Conservation (phyloP, 306 rosid genomes). For the Corylus avellana region DNA sequence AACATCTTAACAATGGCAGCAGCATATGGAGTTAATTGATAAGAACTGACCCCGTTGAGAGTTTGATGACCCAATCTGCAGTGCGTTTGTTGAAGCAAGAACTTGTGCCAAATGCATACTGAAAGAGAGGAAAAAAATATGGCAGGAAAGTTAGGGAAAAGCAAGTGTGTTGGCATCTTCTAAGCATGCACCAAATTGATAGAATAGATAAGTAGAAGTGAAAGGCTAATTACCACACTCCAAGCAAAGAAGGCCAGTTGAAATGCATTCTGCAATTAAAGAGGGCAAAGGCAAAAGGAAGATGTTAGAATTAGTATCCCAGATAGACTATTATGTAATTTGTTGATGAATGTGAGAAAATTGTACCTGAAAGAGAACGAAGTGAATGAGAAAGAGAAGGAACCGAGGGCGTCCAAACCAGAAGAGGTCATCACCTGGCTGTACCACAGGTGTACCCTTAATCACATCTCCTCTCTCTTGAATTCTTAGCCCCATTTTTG, state of each 20-base stretch:
- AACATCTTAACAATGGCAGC: neutral
- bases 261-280: conserved; percentile 65
- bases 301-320: neutral
- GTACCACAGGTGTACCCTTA: conserved; percentile 72
- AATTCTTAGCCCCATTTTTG: conserved; percentile 66
- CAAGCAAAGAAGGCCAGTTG: conserved; percentile 76
- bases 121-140: conserved; percentile 22
- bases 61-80: conserved; percentile 49
- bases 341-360: neutral
- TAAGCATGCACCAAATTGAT: neutral
- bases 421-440: conserved; percentile 71
- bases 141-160: conserved; percentile 11
- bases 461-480: conserved; percentile 71
- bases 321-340: neutral
- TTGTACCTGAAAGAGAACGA: conserved; percentile 74
- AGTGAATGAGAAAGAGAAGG: conserved; percentile 65
- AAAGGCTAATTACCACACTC: conserved; percentile 51
- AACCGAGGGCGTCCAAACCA: conserved; percentile 74
- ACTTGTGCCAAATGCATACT: conserved; percentile 33
- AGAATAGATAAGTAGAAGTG: conserved; percentile 33
- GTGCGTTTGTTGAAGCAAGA: conserved; percentile 52
- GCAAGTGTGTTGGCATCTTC: no score
- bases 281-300: neutral
- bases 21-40: neutral
- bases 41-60: conserved; percentile 58